phyloP scores from a whole-genome alignment of 208 protist genomes.

The Leptomonas seymouri region DNA sequence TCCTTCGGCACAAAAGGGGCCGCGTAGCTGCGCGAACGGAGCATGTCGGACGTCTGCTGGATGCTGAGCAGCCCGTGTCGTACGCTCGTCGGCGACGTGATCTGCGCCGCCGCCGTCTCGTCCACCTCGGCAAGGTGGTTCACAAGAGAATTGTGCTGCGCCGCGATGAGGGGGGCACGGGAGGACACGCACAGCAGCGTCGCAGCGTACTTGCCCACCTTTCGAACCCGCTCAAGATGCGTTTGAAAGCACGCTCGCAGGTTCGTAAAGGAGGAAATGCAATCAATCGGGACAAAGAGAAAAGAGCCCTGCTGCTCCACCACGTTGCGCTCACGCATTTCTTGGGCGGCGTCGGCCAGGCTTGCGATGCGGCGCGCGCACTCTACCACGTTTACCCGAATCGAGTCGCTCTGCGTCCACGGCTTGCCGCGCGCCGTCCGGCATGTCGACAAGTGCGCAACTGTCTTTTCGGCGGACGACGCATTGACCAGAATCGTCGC shows the following conservation, averaged over 20 bases:
- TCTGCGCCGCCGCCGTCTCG: slow-evolving; percentile 25
- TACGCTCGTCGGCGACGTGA: slow-evolving; percentile 22
- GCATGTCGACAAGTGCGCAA: slow-evolving; percentile 55
- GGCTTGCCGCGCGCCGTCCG: slow-evolving; percentile 60
- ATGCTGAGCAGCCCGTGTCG: slow-evolving; percentile 33
- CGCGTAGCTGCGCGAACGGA: slow-evolving; percentile 32
- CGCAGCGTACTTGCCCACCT: slow-evolving; percentile 75
- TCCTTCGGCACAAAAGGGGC: slow-evolving; percentile 44
- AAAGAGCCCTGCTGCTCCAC: slow-evolving; percentile 78
- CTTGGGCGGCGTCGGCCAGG: slow-evolving; percentile 56
- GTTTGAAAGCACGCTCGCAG: slow-evolving; percentile 59
- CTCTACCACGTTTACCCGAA: slow-evolving; percentile 69
- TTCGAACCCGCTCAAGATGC: slow-evolving; percentile 67
- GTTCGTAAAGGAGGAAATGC: slow-evolving; percentile 61
- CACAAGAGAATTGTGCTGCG: slow-evolving; percentile 73
- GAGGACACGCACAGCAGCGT: slow-evolving; percentile 79
- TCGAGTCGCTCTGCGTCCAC: slow-evolving; percentile 70
- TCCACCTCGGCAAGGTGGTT: slow-evolving; percentile 34
- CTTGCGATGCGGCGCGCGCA: slow-evolving; percentile 54
- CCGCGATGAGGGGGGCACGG: slow-evolving; percentile 44
- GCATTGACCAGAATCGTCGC: slow-evolving; percentile 70
- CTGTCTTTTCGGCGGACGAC: slow-evolving; percentile 45
- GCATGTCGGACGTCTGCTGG: slow-evolving; percentile 41
- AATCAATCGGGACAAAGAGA: slow-evolving; percentile 81
- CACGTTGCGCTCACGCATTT: slow-evolving; percentile 78